Conservation (phyloP, 2,329 filamentous ascomycete species). For the Pseudopithomyces maydicus region DNA sequence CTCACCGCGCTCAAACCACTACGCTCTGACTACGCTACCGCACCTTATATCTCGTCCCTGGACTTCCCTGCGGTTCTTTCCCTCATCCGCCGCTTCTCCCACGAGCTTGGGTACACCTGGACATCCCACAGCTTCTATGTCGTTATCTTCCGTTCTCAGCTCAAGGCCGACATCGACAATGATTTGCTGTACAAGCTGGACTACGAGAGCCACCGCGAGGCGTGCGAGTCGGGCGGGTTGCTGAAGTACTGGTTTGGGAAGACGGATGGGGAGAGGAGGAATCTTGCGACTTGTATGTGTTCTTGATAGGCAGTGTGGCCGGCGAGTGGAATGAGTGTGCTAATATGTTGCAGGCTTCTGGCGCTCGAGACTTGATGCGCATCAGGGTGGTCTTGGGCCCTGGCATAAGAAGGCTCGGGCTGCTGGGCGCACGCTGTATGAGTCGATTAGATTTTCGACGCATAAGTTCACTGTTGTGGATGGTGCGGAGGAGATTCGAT, state of each 20-base stretch:
- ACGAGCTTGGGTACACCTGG: conserved; percentile 58
- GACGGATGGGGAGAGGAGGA: conserved; percentile 71
- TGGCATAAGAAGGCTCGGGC: conserved; percentile 61
- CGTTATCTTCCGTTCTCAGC: conserved; percentile 78
- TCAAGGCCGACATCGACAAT: conserved; percentile 70
- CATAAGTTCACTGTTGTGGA: conserved; percentile 67
- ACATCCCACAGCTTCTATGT: conserved; percentile 74
- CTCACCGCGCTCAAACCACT: conserved; percentile 67
- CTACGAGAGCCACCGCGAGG: conserved; percentile 78
- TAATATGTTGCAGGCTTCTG: conserved; percentile 62
- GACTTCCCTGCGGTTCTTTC: conserved; percentile 73
- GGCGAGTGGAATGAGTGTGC: background rate
- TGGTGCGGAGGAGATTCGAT: conserved; percentile 64
- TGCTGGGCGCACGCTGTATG: conserved; percentile 55
- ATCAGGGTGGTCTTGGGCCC: conserved; percentile 63
- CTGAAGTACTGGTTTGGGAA: conserved; percentile 92
- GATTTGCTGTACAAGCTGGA: conserved; percentile 74
- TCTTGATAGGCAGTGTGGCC: background rate
- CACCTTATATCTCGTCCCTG: conserved; percentile 73
- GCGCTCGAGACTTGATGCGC: conserved; percentile 63
- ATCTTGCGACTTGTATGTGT: conserved; percentile 73
- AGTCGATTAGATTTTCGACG: conserved; percentile 48
- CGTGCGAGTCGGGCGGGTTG: conserved; percentile 77
- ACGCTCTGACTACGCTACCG: conserved; percentile 75
- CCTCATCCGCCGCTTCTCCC: conserved; percentile 60